phyloP scores from a whole-genome alignment of 805 yeast species.

The Jamesozyma gamospora region DNA sequence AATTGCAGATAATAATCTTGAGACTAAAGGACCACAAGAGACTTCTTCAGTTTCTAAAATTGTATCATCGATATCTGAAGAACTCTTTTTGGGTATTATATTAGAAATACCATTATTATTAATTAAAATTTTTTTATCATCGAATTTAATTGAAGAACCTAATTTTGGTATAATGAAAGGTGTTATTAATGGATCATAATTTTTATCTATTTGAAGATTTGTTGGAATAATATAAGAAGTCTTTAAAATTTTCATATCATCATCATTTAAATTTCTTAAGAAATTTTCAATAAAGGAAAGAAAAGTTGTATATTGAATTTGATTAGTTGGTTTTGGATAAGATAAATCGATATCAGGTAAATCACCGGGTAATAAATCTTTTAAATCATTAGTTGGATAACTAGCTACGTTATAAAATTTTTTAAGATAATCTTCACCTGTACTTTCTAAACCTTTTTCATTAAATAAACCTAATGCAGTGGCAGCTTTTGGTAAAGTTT shows the following conservation, averaged over 20 bases:
- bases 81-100: slow-evolving; percentile 47
- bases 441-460: slow-evolving; percentile 52
- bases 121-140: slow-evolving; percentile 35
- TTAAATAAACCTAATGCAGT: slow-evolving; percentile 54
- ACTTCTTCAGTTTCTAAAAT: slow-evolving; percentile 60
- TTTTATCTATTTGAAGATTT: slow-evolving; percentile 24
- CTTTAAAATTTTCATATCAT: slow-evolving; percentile 66
- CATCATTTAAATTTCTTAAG: slow-evolving; percentile 67
- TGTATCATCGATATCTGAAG: slow-evolving; percentile 45
- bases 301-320: slow-evolving; percentile 84
- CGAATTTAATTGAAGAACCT: slow-evolving; percentile 78
- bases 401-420: slow-evolving; percentile 78
- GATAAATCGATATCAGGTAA: slow-evolving; percentile 84
- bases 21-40: slow-evolving; percentile 85
- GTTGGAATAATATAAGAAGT: slow-evolving; percentile 52
- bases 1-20: slow-evolving; percentile 74
- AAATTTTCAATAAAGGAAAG: slow-evolving; percentile 78
- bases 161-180: slow-evolving; percentile 79
- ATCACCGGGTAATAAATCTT: slow-evolving; percentile 72
- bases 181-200: slow-evolving; percentile 56
- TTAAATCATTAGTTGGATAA: slow-evolving; percentile 73
- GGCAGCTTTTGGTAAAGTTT: slow-evolving; percentile 57
- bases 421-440: slow-evolving; percentile 67
- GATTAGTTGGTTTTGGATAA: slow-evolving; percentile 74
- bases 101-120: slow-evolving; percentile 35